Percentiles rank a stretch among this genome's conserved stretches.
Conservation (phyloP, 805 yeast species). For the Candida ficus region DNA sequence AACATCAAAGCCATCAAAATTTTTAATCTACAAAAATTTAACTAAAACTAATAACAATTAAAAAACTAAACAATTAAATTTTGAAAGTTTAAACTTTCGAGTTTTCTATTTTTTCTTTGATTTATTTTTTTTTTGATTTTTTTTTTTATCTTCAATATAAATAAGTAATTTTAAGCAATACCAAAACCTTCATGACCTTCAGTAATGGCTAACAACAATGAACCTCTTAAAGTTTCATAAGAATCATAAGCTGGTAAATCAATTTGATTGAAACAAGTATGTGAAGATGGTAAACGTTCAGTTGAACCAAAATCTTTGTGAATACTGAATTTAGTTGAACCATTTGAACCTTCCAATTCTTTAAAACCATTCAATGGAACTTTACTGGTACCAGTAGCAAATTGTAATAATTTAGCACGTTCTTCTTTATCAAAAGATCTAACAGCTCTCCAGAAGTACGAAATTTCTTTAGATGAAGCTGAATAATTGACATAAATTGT, state of each 20-base stretch:
- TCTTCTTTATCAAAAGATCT: slow-evolving; percentile 91
- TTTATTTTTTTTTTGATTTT: not conserved
- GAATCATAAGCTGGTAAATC: slow-evolving; percentile 90
- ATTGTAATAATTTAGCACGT: slow-evolving; percentile 87
- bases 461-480: slow-evolving; percentile 77
- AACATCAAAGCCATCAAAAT: too few relatives aligned
- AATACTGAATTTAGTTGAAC: slow-evolving; percentile 79
- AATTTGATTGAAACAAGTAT: slow-evolving; percentile 94
- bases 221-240: slow-evolving; percentile 78
- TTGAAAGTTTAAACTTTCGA: too few relatives aligned
- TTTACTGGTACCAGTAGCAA: slow-evolving; percentile 95
- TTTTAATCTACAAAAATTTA: too few relatives aligned
- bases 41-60: not conserved
- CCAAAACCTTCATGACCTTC: slow-evolving; percentile 98
- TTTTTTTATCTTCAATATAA: not conserved
- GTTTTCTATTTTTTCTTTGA: too few relatives aligned
- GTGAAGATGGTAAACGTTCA: slow-evolving; percentile 90
- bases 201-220: slow-evolving; percentile 76
- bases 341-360: slow-evolving; percentile 82
- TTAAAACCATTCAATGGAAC: slow-evolving; percentile 94
- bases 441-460: slow-evolving; percentile 98
- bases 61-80: not conserved
- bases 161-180: slow-evolving; percentile 43
- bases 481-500: slow-evolving; percentile 78
- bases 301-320: slow-evolving; percentile 84